Evolutionary conservation across 805 yeast genomes (phyloP).

Genomic region (Myxozyma lipomycoides): DNA sequence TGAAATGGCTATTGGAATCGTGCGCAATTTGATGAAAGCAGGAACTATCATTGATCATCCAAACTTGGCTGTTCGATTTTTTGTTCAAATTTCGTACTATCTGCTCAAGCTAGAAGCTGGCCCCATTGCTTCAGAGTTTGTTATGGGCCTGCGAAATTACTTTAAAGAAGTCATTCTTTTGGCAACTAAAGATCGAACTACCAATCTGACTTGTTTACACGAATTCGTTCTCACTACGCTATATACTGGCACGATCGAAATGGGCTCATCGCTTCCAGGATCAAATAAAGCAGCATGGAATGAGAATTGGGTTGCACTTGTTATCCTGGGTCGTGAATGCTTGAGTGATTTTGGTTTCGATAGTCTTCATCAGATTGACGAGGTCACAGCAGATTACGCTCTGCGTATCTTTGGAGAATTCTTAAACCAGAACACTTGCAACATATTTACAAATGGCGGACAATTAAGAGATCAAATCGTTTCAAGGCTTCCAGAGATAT

Average conservation of each 20-base stretch:
- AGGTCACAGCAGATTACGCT: neutral
- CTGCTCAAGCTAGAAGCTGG: conserved; percentile 1
- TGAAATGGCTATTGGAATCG: conserved; percentile 10
- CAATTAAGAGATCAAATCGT: neutral
- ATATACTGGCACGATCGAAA: neutral
- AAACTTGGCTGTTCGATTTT: conserved; percentile 7
- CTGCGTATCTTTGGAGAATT: neutral
- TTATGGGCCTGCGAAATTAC: neutral
- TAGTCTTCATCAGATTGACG: neutral
- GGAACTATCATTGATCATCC: neutral
- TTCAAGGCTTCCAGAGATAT: conserved; percentile 5
- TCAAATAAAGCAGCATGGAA: neutral
- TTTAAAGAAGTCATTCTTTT: neutral
- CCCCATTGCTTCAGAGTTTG: neutral
- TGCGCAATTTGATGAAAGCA: neutral
- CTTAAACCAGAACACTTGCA: neutral
- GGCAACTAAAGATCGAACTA: neutral
- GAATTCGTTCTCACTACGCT: neutral
- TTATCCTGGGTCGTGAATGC: neutral
- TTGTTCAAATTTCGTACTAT: conserved; percentile 4
- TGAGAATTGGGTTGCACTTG: neutral
- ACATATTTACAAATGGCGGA: neutral
- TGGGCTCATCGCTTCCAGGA: neutral
- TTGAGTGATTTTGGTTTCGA: neutral
- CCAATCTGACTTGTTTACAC: neutral